Evolutionary conservation across 163 green algal genomes (phyloP), one percentile per base, ranked within the genome.

Genomic region (Coccomyxa subellipsoidea): DNA sequence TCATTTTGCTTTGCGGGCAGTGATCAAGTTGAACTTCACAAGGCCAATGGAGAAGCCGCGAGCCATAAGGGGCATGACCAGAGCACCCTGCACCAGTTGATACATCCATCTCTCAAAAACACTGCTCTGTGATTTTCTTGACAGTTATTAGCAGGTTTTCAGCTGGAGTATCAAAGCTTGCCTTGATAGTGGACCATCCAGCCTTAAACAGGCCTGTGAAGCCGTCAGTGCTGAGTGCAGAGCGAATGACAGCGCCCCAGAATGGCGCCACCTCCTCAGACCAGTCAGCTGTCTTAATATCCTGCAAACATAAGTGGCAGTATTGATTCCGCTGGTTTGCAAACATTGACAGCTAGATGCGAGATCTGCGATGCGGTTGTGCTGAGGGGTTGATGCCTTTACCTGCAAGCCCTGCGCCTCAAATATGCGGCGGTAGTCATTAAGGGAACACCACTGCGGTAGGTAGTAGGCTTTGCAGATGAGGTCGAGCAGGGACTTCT

Each of bases 381-480:
- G n/a, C n/a, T n/a, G n/a, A n/a, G n/a, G n/a, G n/a, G n/a, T n/a
- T n/a, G n/a, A n/a, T n/a, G n/a, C n/a, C n/a, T n/a, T n/a, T 78
- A 86, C 86, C 81, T 54, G 71, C 21, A 92, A 38, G 0, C 86
- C 89, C 25, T 87, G 35, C 32, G 81, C 82, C 90, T 89, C 78
- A 77, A 96, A 95, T 6, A 96, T 84, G 7, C 70, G 25, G 79
- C 91, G 40, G 86, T 99, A 99, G 83, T 99, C 96, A 18, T 86
- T 89, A 12, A 95, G 71, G 32, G 91, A 97, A 91, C 95, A 98
- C 96, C 96, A 99, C 10, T 88, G 85, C 7, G 96, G 96, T 47
- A 99, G 92, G 89, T 98, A 99, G 89, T 99, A 99, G 0, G 95
- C 96, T 75, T 97, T 91, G 84, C 92, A 98, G 85, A 99, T 99